phyloP scores from a whole-genome alignment of 208 protist genomes.

The Acanthamoeba lenticulata region DNA sequence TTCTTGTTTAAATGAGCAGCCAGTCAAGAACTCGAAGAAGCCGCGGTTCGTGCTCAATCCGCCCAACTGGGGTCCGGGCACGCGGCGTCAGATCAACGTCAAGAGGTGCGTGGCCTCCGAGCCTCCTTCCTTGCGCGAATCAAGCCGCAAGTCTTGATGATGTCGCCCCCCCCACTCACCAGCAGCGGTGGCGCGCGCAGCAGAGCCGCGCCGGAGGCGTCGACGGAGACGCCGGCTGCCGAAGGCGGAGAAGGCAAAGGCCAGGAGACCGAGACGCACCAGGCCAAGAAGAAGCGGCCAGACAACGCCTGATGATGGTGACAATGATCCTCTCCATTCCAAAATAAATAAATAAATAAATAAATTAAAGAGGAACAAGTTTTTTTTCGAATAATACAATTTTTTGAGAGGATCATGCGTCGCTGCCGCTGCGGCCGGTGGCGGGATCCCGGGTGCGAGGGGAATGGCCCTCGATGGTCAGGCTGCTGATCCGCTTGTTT shows the following conservation, averaged over 20 bases:
- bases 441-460: too few relatives aligned
- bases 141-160: neutral
- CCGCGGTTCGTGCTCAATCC: constrained; percentile 63
- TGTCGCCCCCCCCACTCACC: neutral
- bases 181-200: neutral
- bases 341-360: too few relatives aligned
- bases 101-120: neutral
- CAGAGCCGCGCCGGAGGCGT: constrained; percentile 34
- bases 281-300: constrained; percentile 16
- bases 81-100: constrained; percentile 58
- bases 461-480: too few relatives aligned
- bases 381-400: too few relatives aligned
- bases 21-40: constrained; percentile 13
- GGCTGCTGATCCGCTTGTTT: too few relatives aligned
- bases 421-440: too few relatives aligned
- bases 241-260: neutral
- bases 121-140: too few relatives aligned
- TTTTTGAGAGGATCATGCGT: too few relatives aligned
- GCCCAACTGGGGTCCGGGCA: constrained; percentile 67
- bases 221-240: neutral
- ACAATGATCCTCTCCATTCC: too few relatives aligned
- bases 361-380: too few relatives aligned
- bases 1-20: neutral
- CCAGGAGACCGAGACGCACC: neutral
- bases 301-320: too few relatives aligned